phyloP scores from a whole-genome alignment of 1,284 basidiomycete genomes.

The Mycena citricolor region DNA sequence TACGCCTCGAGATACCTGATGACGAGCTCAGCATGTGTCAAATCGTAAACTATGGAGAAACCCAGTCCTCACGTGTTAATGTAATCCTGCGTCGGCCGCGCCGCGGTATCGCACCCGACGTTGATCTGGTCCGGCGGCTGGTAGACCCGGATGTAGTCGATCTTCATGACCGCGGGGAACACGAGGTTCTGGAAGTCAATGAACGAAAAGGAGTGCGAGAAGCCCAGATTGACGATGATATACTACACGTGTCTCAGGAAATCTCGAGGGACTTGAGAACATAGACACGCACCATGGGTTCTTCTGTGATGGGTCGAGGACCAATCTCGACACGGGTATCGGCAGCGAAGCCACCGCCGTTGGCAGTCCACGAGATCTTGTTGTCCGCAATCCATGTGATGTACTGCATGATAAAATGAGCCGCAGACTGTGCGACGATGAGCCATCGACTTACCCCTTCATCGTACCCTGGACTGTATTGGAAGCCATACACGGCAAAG shows the following conservation, averaged over 20 bases:
- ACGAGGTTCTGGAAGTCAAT: not conserved
- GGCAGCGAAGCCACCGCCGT: constrained; percentile 10
- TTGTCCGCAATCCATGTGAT: constrained; percentile 20
- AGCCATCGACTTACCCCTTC: constrained; percentile 9
- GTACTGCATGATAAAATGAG: constrained; percentile 38
- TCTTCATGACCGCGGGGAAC: constrained; percentile 23
- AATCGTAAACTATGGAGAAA: constrained; percentile 62
- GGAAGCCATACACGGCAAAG: constrained; percentile 53
- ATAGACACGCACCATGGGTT: constrained; percentile 18
- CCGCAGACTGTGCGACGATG: not conserved
- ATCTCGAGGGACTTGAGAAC: too few relatives aligned
- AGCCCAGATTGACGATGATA: constrained; percentile 1
- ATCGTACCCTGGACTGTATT: constrained; percentile 25
- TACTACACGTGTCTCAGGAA: not conserved
- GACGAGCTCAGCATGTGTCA: constrained; percentile 32
- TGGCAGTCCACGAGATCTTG: constrained; percentile 17
- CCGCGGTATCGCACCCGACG: constrained; percentile 68
- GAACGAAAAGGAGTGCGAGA: not conserved
- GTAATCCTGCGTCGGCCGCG: constrained; percentile 63
- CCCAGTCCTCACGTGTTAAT: too few relatives aligned
- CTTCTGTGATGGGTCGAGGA: constrained; percentile 16
- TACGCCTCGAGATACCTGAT: constrained; percentile 2
- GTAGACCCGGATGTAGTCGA: constrained; percentile 25
- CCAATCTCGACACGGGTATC: constrained; percentile 14
- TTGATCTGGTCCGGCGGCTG: constrained; percentile 6